Evolutionary conservation across 139 green algal species (phyloP), one percentile per base, ranked within the genome.

Genomic region (Bryopsis sp.): DNA sequence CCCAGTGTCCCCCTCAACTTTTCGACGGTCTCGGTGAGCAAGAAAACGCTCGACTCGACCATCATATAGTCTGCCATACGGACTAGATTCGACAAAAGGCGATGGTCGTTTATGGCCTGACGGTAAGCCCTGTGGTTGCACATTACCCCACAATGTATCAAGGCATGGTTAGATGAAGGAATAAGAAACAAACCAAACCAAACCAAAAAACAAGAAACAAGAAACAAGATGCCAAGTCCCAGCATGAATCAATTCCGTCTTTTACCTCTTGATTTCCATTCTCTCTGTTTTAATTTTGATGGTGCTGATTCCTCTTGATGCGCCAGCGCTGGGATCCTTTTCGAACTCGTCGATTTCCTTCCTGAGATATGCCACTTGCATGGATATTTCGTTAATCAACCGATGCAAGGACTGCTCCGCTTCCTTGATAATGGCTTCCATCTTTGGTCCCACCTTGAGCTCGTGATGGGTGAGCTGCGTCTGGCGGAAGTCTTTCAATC

Each of bases 21-120:
- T 28, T 58, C 28, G 39, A 70, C 8, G 24, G 63, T 70, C 32
- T 70, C 34, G 7, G 33, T 28, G 5, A 70, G 36, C 63, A 70
- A 39, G 37, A 37, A n/a, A 39, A 70, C 34, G 3, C 15, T 24
- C 7, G 7, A 5, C 63, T 70, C 63, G 5, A 70, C 63, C 63
- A 70, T n/a, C 63, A 70, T 70, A 39, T 70, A 70, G 32, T 70
- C 63, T 43, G 63, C 63, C 63, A 70, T 58, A 15, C 63, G 63
- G 3, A 70, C 32, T 28, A 70, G 36, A 29, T 58, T 70, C 8
- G 34, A 5, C 63, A 70, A 39, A 29, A 58, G 31, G 5, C n/a
- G 7, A 3, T 36, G 22, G 29, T 70, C 63, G 8, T 70, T 24
- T 31, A 70, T 26, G 39, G 58, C 8, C 59, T 67, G 59, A 6